Evolutionary conservation across 2,329 filamentous ascomycete species (phyloP), one percentile per base, ranked within the genome.

Genomic region (Helotiales sp.): DNA sequence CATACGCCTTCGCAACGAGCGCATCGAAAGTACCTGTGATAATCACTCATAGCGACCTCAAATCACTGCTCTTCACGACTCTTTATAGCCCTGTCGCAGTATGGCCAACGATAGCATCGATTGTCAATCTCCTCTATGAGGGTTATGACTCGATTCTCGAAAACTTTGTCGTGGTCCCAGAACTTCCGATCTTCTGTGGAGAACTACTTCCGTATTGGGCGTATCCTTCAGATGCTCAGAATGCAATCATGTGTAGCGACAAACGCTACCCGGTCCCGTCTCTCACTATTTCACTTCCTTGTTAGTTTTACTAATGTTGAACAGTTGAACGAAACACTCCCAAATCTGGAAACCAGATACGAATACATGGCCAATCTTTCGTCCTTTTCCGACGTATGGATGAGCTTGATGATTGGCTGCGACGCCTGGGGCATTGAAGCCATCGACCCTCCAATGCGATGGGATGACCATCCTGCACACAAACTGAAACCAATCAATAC

Each of bases 111-210:
- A 5, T 69, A 8, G 71, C 70, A 3, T 22, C 42, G 15, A 46
- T 67, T 7, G 48, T 70, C 4, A 62, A 66, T 44, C 22, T 58
- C 7, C 42, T 72, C 7, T 62, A 69, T n/a, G 55, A 60, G 3
- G 73, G 76, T 3, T 72, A 82, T 19, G 76, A 76, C 0, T 57
- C 66, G 15, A n/a, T 56, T 12, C 36, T 60, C 1, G 29, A 22
- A 12, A 17, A 46, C n/a, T 29, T 55, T 12, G 6, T 22, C 29
- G 9, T 36, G 2, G 19, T 31, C 2, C 46, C 34, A 9, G 58
- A 61, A 17, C 38, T 57, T 9, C 25, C 49, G 8, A 25, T 55
- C 9, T 49, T 60, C 10, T 67, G 66, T 42, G 58, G 50, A 13
- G 13, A 52, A 13, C 38, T 56, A 10, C 24, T 36, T 9, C 58